A percentile compares a stretch with the other conserved stretches of the same genome.
These are phyloP conservation scores for Mycena vulgaris DNA, from an alignment of 768 basidiomycete species.

Conservation along the genomic window DNA sequence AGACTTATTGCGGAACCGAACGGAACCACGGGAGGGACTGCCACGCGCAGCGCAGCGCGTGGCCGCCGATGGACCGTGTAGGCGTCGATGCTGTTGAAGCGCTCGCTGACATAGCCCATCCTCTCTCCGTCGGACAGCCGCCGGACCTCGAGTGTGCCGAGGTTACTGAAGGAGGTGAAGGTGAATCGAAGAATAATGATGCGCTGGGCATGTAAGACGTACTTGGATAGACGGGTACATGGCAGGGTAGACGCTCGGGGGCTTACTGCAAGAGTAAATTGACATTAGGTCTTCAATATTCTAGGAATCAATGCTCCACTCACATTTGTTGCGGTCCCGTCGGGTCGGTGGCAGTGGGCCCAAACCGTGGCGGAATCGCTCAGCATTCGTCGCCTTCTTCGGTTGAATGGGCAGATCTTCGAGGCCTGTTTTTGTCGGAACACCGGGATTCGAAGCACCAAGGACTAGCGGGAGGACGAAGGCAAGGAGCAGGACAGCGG, in stretches of 20 bases:
- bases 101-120: constrained; percentile 4
- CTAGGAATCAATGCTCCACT: background rate
- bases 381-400: constrained; percentile 21
- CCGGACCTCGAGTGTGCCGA: constrained; percentile 1
- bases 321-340: constrained; percentile 8
- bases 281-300: background rate
- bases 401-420: background rate
- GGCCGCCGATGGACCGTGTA: constrained; percentile 1
- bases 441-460: background rate
- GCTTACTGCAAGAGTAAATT: background rate
- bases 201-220: background rate
- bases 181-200: too few relatives aligned
- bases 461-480: background rate
- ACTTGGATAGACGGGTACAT: constrained; percentile 13
- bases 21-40: constrained; percentile 6
- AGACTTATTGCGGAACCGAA: constrained; percentile 5
- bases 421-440: background rate
- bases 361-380: constrained; percentile 22
- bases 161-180: background rate
- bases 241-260: constrained; percentile 1
- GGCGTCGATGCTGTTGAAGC: constrained; percentile 8
- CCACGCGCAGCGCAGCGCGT: background rate
- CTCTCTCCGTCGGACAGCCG: background rate
- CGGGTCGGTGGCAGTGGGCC: constrained; percentile 17
- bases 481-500: background rate